Base-by-base conservation (phyloP, 2,329 filamentous ascomycete species). In the Scedosporium apiospermum region DNA sequence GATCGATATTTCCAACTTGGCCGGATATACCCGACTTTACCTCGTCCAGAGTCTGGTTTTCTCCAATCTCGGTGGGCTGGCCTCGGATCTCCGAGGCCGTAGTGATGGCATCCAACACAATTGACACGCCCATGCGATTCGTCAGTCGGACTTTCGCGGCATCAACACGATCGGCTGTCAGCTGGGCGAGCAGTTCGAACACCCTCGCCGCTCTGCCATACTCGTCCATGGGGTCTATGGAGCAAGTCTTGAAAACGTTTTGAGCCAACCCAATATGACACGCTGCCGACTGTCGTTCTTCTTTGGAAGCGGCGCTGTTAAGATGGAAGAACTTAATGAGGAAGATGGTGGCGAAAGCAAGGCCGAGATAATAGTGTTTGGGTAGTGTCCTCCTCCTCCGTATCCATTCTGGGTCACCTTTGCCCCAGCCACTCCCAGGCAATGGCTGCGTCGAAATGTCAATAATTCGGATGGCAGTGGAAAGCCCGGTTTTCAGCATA, bases 261-360 rank as follows among this genome's bases (percentile, higher is more conserved):
- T 69, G 68, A 1, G 70, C 66, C 60, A 69, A 62, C 21, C 67
- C 66, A 30, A 72, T 68, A 63, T 70, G 69, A 58, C 69, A 69
- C 3, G 69, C 69, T 6, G 69, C 70, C 16, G 68, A 30, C 41
- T 71, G 69, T 55, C 68, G 68, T 59, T 72, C 70, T 49, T 71
- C 69, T 30, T 63, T 46, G n/a, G 66, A 67, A 14, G 66, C 66
- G 6, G 58, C 60, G 42, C 63, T 65, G 61, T 69, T 69, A 16
- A 68, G 65, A 46, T 65, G 68, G 57, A 71, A 71, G 62, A 70
- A 72, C 18, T 67, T 65, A n/a, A 72, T 67, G 3, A 72, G 67
- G 64, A 72, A 72, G 10, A 70, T 69, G 10, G 69, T 70, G 16
- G 70, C 69, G 61, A 72, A 72, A 5, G 68, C 69, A 9, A 72